Conservation (phyloP, 768 basidiomycete genomes). For the Leccinum uliginosum region DNA sequence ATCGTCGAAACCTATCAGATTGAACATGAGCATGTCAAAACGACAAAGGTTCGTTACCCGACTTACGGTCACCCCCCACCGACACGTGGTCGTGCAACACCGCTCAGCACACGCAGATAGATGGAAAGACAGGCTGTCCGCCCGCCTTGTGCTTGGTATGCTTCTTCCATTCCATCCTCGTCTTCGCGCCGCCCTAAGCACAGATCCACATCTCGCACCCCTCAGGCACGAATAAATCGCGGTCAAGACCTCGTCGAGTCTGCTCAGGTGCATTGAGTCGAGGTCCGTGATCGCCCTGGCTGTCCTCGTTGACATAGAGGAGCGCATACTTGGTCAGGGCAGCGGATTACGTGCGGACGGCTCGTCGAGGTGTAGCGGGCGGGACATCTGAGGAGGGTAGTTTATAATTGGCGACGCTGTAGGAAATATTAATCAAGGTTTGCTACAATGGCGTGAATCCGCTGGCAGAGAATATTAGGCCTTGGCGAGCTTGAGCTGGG, state of each 20-base stretch:
- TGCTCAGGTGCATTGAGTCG: constrained; percentile 51
- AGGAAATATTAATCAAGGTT: too few relatives aligned
- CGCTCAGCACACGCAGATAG: constrained; percentile 46
- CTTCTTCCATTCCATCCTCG: constrained; percentile 21
- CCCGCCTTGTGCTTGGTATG: constrained; percentile 29
- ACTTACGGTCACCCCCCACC: constrained; percentile 41
- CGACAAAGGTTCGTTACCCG: neutral
- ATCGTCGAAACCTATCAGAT: constrained; percentile 59
- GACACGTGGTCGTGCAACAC: constrained; percentile 31
- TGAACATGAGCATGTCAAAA: neutral
- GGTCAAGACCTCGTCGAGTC: constrained; percentile 41
- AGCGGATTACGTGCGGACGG: constrained; percentile 35
- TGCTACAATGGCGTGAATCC: too few relatives aligned
- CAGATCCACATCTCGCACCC: constrained; percentile 65
- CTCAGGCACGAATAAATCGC: constrained; percentile 31
- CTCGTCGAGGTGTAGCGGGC: too few relatives aligned
- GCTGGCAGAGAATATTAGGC: too few relatives aligned
- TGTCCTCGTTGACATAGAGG: constrained; percentile 64
- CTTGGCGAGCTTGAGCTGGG: neutral
- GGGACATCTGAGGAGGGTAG: too few relatives aligned
- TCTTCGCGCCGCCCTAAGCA: constrained; percentile 32
- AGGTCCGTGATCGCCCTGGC: constrained; percentile 64
- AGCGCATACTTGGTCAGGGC: constrained; percentile 74
- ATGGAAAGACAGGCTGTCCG: constrained; percentile 50
- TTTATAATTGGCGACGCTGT: too few relatives aligned